phyloP scores from a whole-genome alignment of 202 grass and related monocot genomes.

The Eragrostis tef region DNA sequence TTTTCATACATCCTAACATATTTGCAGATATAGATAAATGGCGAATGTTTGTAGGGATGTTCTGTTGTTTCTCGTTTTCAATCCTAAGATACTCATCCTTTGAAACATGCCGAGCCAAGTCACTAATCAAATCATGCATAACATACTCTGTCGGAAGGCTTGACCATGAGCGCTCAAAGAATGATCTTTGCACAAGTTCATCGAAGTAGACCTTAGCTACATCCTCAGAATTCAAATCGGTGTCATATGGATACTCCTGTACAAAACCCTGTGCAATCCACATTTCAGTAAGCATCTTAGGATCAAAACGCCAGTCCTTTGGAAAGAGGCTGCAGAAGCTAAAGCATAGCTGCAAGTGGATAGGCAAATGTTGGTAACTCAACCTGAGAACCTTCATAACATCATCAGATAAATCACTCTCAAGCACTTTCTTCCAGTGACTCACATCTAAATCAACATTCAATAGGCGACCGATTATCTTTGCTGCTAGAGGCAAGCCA shows the following conservation, averaged over 20 bases:
- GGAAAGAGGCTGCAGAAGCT: slow-evolving; percentile 56
- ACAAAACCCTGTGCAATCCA: slow-evolving; percentile 59
- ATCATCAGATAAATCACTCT: slow-evolving; percentile 42
- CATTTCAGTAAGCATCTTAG: slow-evolving; percentile 37
- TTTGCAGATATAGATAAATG: slow-evolving; percentile 51
- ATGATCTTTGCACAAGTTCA: slow-evolving; percentile 45
- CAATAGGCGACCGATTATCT: slow-evolving; percentile 43
- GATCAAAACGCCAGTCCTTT: slow-evolving; percentile 30
- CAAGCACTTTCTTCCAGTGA: slow-evolving; percentile 48
- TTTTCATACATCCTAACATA: slow-evolving; percentile 6
- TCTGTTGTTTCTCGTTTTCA: slow-evolving; percentile 27
- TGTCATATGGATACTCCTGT: slow-evolving; percentile 22
- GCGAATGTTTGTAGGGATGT: slow-evolving; percentile 47
- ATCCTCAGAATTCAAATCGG: slow-evolving; percentile 38
- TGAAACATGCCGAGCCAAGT: slow-evolving; percentile 54
- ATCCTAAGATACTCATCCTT: slow-evolving; percentile 49
- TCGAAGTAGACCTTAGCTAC: slow-evolving; percentile 44
- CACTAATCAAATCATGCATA: slow-evolving; percentile 59
- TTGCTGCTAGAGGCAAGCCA: slow-evolving; percentile 56
- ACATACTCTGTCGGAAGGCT: slow-evolving; percentile 34
- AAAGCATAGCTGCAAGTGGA: slow-evolving; percentile 56
- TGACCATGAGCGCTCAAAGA: slow-evolving; percentile 38
- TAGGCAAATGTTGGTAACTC: slow-evolving; percentile 51
- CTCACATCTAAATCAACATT: slow-evolving; percentile 38
- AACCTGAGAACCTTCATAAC: slow-evolving; percentile 51